Percentiles rank a stretch among this genome's conserved stretches.
Conservation (phyloP, 2,329 filamentous ascomycete species). For the Teratosphaeria zuluensis region DNA sequence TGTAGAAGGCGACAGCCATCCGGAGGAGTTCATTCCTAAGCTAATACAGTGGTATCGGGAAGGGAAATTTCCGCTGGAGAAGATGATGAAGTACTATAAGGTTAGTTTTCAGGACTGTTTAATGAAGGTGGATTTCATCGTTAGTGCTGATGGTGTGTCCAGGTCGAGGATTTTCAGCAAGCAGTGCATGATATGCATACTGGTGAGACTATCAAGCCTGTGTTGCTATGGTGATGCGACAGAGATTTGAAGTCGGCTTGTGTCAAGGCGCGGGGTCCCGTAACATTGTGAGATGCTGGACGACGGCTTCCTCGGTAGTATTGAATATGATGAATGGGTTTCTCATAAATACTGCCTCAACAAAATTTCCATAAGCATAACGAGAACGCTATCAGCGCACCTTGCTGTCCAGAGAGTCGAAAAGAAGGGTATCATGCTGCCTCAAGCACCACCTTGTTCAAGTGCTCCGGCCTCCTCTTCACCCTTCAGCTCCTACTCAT, state of each 20-base stretch:
- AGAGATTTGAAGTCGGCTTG: too few species aligned
- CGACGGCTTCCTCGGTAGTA: too few species aligned
- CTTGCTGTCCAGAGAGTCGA: not conserved
- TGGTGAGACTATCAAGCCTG: conserved; percentile 29
- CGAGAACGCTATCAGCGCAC: not conserved
- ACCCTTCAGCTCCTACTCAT: not conserved
- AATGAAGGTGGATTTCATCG: not conserved
- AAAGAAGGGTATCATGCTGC: not conserved
- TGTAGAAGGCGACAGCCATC: not conserved
- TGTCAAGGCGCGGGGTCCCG: not conserved
- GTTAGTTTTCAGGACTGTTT: conserved; percentile 16
- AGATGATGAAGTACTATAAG: conserved; percentile 30
- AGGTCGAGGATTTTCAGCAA: conserved; percentile 28
- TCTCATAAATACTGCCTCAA: not conserved
- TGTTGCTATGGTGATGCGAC: conserved; percentile 25
- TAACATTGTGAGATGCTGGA: too few species aligned
- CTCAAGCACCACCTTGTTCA: not conserved
- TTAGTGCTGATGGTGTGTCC: not conserved
- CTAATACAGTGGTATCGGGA: conserved; percentile 37
- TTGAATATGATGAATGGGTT: not conserved
- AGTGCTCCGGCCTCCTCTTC: not conserved
- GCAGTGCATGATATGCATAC: conserved; percentile 30
- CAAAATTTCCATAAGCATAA: not conserved
- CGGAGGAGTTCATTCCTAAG: conserved; percentile 27
- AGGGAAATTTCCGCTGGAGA: conserved; percentile 35